Conservation (phyloP, 2,329 filamentous ascomycete genomes). For the Rosellinia necatrix region DNA sequence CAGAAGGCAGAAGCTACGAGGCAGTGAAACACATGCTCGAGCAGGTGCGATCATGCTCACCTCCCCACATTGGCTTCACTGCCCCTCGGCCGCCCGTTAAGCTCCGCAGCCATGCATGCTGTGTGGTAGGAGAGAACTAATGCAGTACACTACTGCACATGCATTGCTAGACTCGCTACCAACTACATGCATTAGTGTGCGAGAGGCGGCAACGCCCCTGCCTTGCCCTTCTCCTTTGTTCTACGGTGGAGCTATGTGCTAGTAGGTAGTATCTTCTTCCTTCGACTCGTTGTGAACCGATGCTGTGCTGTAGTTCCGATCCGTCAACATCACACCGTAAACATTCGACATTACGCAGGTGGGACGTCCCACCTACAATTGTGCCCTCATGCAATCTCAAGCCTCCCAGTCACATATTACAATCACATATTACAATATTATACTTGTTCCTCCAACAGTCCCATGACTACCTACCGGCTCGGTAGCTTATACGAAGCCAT, state of each 20-base stretch:
- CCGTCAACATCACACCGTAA: background rate
- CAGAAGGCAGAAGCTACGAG: too few species aligned
- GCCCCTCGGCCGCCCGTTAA: background rate
- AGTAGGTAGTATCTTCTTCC: background rate
- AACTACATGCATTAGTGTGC: slow-evolving; percentile 8
- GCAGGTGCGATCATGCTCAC: background rate
- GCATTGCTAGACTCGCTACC: slow-evolving; percentile 1
- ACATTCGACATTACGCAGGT: background rate
- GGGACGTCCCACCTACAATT: background rate
- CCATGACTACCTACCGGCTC: too few species aligned
- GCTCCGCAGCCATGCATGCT: slow-evolving; percentile 11
- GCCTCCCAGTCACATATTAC: background rate
- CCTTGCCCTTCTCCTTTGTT: background rate
- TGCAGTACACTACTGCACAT: background rate
- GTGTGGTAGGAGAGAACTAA: background rate
- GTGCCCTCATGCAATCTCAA: background rate
- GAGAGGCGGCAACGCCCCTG: slow-evolving; percentile 6
- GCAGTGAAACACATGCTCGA: background rate
- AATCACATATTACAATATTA: background rate
- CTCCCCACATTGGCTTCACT: background rate
- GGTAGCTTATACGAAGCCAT: too few species aligned
- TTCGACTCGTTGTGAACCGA: background rate
- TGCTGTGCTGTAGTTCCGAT: slow-evolving; percentile 18
- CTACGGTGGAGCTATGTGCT: too few species aligned
- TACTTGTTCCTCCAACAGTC: too few species aligned